phyloP scores from a whole-genome alignment of 805 yeast genomes.

The Wickerhamiella alocasiicola region DNA sequence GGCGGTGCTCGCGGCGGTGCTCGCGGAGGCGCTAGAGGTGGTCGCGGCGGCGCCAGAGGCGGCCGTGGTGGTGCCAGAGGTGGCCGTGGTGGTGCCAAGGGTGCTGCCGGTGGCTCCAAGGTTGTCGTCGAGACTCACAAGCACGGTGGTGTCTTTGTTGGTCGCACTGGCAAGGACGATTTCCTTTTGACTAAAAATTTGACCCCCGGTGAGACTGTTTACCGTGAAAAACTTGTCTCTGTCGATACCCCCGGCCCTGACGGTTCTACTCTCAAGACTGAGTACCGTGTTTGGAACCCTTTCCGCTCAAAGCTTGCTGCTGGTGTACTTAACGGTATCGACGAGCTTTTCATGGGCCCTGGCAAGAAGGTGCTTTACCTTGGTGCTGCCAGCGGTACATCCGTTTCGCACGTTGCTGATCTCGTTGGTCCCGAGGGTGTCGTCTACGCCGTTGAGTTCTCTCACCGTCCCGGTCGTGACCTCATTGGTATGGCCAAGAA shows the following conservation, averaged over 20 bases:
- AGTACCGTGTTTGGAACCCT: slow-evolving; percentile 99
- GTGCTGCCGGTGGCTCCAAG: slow-evolving; percentile 66
- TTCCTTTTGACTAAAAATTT: slow-evolving; percentile 89
- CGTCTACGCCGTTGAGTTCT: slow-evolving; percentile 97
- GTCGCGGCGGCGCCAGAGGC: slow-evolving; percentile 41
- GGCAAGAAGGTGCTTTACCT: slow-evolving; percentile 94
- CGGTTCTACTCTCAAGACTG: slow-evolving; percentile 76
- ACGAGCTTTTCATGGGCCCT: slow-evolving; percentile 92
- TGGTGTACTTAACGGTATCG: slow-evolving; percentile 99
- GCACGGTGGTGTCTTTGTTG: slow-evolving; percentile 96
- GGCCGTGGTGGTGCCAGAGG: slow-evolving; percentile 45
- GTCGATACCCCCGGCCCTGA: slow-evolving; percentile 87
- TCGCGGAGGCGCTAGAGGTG: slow-evolving; percentile 38
- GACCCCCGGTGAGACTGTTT: slow-evolving; percentile 97
- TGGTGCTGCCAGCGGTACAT: slow-evolving; percentile 99
- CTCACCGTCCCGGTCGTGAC: slow-evolving; percentile 99
- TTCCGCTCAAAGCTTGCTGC: slow-evolving; percentile 99
- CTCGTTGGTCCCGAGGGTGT: slow-evolving; percentile 98
- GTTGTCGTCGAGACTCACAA: slow-evolving; percentile 97
- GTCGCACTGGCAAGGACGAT: slow-evolving; percentile 95
- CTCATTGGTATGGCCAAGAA: slow-evolving; percentile 98
- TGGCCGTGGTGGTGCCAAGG: slow-evolving; percentile 44
- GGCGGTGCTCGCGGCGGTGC: slow-evolving; percentile 31
- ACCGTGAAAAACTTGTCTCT: slow-evolving; percentile 94
- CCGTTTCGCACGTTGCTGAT: slow-evolving; percentile 96